A percentile compares a stretch with the other conserved stretches of the same genome.
Conservation (phyloP, 352 stramenopile genomes). For the Phytopythium mirpurense region DNA sequence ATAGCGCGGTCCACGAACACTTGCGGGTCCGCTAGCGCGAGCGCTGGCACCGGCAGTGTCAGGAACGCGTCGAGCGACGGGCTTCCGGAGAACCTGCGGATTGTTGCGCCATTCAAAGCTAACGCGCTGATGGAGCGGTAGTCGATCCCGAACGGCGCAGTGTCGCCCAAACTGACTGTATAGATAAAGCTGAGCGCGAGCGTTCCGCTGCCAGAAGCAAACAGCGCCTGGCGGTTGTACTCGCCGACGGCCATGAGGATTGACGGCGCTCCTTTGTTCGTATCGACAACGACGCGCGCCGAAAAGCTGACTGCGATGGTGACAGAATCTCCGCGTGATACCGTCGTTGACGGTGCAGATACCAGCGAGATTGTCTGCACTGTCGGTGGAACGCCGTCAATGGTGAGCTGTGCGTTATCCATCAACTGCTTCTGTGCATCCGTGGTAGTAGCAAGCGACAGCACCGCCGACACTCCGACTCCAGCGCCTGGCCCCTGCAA, state of each 20-base stretch:
- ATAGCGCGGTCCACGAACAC: constrained; percentile 46
- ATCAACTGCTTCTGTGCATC: constrained; percentile 29
- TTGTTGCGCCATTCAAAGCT: constrained; percentile 55
- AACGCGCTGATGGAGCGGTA: constrained; percentile 46
- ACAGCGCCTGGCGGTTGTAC: constrained; percentile 59
- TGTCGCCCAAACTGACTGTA: constrained; percentile 54
- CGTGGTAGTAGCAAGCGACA: constrained; percentile 32
- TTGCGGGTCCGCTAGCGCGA: constrained; percentile 32
- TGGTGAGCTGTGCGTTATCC: constrained; percentile 41
- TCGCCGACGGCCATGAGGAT: constrained; percentile 51
- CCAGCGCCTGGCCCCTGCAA: constrained; percentile 10
- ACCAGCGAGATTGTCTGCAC: constrained; percentile 35
- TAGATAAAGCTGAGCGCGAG: constrained; percentile 60
- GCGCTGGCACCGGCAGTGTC: constrained; percentile 31
- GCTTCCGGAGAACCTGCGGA: constrained; percentile 41
- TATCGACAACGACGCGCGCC: constrained; percentile 45
- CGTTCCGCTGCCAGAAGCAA: constrained; percentile 46
- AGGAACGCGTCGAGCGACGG: constrained; percentile 55
- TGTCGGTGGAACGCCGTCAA: constrained; percentile 50
- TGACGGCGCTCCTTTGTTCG: constrained; percentile 42
- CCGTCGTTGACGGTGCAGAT: constrained; percentile 26
- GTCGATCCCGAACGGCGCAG: constrained; percentile 34
- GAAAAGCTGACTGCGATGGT: constrained; percentile 66
- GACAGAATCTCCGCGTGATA: constrained; percentile 38
- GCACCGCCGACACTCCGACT: neutral